A percentile compares a stretch with the other conserved stretches of the same genome.
Evolutionary conservation across 176 grass and related monocot species (phyloP).

Genomic region (Saccharum spontaneum): DNA sequence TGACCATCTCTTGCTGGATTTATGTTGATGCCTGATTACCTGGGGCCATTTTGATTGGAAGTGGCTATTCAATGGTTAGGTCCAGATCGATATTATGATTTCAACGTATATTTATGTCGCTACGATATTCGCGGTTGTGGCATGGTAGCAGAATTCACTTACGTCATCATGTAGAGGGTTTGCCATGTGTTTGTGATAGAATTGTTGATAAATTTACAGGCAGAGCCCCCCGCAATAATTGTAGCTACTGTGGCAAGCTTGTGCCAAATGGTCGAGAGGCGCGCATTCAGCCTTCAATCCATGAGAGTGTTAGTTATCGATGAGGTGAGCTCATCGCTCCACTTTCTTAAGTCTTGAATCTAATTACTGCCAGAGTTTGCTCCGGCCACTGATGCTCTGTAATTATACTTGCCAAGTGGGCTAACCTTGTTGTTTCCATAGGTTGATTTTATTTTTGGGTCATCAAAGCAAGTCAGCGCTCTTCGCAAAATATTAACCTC

Average conservation of each 20-base stretch:
- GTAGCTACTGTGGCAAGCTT: conserved; percentile 84
- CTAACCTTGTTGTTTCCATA: conserved; percentile 29
- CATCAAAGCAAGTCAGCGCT: conserved; percentile 71
- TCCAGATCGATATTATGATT: background rate
- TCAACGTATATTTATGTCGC: background rate
- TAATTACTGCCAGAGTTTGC: background rate
- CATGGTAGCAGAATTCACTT: background rate
- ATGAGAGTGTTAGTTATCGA: conserved; percentile 81
- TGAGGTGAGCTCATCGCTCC: conserved; percentile 68
- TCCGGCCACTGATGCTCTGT: background rate
- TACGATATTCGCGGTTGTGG: background rate
- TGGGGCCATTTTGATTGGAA: background rate
- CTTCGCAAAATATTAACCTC: conserved; percentile 84
- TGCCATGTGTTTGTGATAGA: background rate
- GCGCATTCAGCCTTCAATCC: conserved; percentile 67
- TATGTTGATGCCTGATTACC: conserved; percentile 3
- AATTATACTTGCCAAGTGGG: background rate
- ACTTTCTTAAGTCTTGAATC: background rate
- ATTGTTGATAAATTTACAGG: conserved; percentile 44
- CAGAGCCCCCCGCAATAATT: conserved; percentile 79
- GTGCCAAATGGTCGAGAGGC: conserved; percentile 84
- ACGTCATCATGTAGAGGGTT: background rate
- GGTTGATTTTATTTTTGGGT: conserved; percentile 97
- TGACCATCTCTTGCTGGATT: background rate
- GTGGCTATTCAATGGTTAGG: background rate